These are phyloP conservation scores for Aspergillus sclerotialis DNA, from an alignment of 2,329 filamentous ascomycete species.

Conservation along the genomic window DNA sequence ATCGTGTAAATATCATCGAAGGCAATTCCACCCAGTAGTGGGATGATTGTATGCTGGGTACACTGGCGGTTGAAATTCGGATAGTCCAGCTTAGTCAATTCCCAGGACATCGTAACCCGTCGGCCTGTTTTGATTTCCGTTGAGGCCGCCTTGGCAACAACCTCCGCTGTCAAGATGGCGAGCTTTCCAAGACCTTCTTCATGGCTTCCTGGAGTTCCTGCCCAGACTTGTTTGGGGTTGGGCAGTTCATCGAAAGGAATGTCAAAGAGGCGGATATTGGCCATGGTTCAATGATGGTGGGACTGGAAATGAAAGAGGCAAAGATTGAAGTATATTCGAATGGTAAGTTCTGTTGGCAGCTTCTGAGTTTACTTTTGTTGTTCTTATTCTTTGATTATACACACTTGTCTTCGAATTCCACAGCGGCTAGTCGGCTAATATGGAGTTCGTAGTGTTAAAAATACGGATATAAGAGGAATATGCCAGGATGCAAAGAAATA, in stretches of 20 bases:
- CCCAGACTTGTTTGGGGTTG: slow-evolving; percentile 44
- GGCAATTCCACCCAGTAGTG: slow-evolving; percentile 40
- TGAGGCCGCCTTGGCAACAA: slow-evolving; percentile 44
- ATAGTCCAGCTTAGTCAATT: slow-evolving; percentile 49
- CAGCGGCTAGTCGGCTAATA: too few species aligned
- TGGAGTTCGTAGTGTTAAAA: too few species aligned
- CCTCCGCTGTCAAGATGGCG: slow-evolving; percentile 45
- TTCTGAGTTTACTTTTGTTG: too few species aligned
- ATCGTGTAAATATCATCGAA: slow-evolving; percentile 47
- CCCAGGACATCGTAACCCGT: slow-evolving; percentile 49
- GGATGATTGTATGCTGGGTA: slow-evolving; percentile 45
- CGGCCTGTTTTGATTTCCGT: slow-evolving; percentile 47
- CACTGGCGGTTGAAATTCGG: slow-evolving; percentile 48
- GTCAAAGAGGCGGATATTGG: slow-evolving; percentile 16
- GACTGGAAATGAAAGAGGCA: background rate
- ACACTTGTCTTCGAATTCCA: too few species aligned
- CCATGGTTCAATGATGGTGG: too few species aligned
- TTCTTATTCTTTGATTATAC: too few species aligned
- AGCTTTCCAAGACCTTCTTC: slow-evolving; percentile 50
- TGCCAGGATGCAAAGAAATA: too few species aligned
- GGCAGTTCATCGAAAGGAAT: slow-evolving; percentile 41
- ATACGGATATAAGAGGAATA: too few species aligned
- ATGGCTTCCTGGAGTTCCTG: slow-evolving; percentile 36
- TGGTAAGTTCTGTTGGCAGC: background rate
- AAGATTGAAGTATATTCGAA: background rate